Base-by-base conservation (phyloP, 2,329 filamentous ascomycete species). In the Alternaria longipes region DNA sequence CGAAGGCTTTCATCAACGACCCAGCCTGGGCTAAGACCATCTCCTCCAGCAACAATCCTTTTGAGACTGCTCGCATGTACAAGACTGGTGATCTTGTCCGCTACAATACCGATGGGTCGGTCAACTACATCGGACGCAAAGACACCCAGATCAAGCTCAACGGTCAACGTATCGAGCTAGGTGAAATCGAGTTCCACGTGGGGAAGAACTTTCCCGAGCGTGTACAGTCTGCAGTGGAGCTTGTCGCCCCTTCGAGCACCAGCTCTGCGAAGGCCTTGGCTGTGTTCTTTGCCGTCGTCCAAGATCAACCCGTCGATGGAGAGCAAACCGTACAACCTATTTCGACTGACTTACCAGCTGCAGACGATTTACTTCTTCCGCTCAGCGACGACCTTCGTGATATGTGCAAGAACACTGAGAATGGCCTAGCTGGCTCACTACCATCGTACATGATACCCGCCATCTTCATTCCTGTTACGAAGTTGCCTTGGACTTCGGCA, bases 381-480 rank as follows among this genome's bases (percentile, higher is more conserved):
- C 71, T 78, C 66, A 64, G 60, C 22, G 68, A 75, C 24, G 53
- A 66, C 11, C 50, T 70, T 12, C 68, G 69, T 18, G 62, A 69
- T 8, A 65, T 75, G 44, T 77, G 73, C 62, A 76, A 77, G 51
- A 53, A 66, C 5, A 63, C 74, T 14, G 74, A 76, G 57, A 75
- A 77, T 54, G 60, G 66, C 2, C 66, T 78, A 11, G 67, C 65
- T 9, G 68, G 71, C 9, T 63, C 69, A 4, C 57, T 79, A 8
- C 76, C 76, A 0, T 62, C 70, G 0, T 78, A 77, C 55, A 78
- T 78, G 75, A 74, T 77, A 20, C 76, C 76, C 1, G 65, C 71
- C 0, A 71, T 75, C 20, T 79, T 74, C 56, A 56, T 78, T 7
- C 76, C 76, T 0, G 65, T 79, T 20, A 65, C 46, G 4, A 73